A percentile compares a stretch with the other conserved stretches of the same genome.
These are phyloP conservation scores for Calonectria pseudoturangicola DNA, from an alignment of 2,329 filamentous ascomycete genomes.

Conservation along the genomic window DNA sequence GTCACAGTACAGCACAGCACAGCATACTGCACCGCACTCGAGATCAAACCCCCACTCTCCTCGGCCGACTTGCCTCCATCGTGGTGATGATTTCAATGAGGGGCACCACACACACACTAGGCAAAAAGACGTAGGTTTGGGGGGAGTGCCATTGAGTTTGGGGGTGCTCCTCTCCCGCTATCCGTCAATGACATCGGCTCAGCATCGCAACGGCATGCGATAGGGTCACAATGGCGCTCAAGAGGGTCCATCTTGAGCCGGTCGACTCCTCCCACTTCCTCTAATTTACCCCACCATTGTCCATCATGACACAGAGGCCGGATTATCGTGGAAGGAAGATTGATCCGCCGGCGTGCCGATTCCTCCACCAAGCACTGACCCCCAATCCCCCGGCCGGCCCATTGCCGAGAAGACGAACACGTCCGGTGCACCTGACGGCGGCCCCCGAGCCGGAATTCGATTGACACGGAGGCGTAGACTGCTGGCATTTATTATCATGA, in stretches of 20 bases:
- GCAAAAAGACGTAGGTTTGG: conserved; percentile 35
- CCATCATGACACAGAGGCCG: conserved; percentile 37
- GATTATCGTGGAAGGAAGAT: conserved; percentile 50
- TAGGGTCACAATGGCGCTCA: conserved; percentile 40
- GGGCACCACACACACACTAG: conserved; percentile 37
- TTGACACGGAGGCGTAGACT: conserved; percentile 21
- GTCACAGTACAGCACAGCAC: not conserved
- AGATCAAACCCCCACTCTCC: conserved; percentile 21
- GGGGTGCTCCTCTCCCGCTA: conserved; percentile 47
- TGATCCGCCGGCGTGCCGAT: conserved; percentile 46
- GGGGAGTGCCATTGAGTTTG: conserved; percentile 45
- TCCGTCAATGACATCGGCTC: conserved; percentile 37
- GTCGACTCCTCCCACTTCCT: conserved; percentile 12
- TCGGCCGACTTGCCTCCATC: conserved; percentile 19
- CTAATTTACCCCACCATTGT: conserved; percentile 42
- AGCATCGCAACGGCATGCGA: conserved; percentile 46
- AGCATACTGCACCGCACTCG: conserved; percentile 1
- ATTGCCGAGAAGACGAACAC: not conserved
- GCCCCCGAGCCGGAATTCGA: conserved; percentile 17
- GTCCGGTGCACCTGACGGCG: conserved; percentile 6
- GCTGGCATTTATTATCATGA: conserved; percentile 27
- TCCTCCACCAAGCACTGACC: conserved; percentile 51
- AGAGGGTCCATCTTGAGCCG: conserved; percentile 46
- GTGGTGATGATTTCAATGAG: conserved; percentile 44
- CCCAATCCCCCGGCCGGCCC: conserved; percentile 17